phyloP scores from a whole-genome alignment of 176 grass and related monocot species.

The Zea mays region DNA sequence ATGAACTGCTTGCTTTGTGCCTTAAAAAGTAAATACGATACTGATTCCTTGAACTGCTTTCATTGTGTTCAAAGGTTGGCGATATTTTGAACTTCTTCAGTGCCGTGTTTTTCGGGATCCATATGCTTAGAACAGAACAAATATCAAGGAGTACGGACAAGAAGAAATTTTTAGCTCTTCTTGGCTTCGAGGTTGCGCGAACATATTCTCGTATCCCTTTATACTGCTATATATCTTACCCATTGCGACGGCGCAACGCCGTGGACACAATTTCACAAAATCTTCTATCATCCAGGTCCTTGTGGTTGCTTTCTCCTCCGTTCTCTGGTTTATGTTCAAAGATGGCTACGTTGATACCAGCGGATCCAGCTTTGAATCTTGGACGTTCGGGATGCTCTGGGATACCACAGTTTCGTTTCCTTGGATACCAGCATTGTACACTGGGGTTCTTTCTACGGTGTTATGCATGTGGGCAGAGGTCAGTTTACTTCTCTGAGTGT shows the following conservation, averaged over 20 bases:
- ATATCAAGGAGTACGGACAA: slow-evolving; percentile 80
- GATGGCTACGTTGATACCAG: slow-evolving; percentile 47
- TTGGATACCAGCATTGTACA: slow-evolving; percentile 93
- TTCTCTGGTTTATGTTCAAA: slow-evolving; percentile 79
- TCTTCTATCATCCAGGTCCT: slow-evolving; percentile 55
- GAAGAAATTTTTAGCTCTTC: slow-evolving; percentile 72
- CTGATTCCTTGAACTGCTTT: neutral
- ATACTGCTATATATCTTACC: slow-evolving; percentile 5
- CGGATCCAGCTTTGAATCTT: slow-evolving; percentile 53
- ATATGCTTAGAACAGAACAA: slow-evolving; percentile 89
- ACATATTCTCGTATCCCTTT: neutral
- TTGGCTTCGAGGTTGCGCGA: slow-evolving; percentile 67
- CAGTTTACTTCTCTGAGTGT: slow-evolving; percentile 25
- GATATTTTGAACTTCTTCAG: slow-evolving; percentile 81
- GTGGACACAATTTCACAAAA: slow-evolving; percentile 27
- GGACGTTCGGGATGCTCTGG: slow-evolving; percentile 55
- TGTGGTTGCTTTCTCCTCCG: slow-evolving; percentile 72
- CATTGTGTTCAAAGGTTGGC: slow-evolving; percentile 54
- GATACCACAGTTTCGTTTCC: slow-evolving; percentile 73
- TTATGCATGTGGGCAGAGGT: slow-evolving; percentile 96
- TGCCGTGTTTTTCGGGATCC: slow-evolving; percentile 82
- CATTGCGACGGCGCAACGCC: neutral
- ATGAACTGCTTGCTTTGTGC: neutral
- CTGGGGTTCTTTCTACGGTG: slow-evolving; percentile 75
- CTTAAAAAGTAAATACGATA: slow-evolving; percentile 1